These are phyloP conservation scores for Trichoderma atroviride DNA, from an alignment of 2,329 filamentous ascomycete species.

Conservation along the genomic window DNA sequence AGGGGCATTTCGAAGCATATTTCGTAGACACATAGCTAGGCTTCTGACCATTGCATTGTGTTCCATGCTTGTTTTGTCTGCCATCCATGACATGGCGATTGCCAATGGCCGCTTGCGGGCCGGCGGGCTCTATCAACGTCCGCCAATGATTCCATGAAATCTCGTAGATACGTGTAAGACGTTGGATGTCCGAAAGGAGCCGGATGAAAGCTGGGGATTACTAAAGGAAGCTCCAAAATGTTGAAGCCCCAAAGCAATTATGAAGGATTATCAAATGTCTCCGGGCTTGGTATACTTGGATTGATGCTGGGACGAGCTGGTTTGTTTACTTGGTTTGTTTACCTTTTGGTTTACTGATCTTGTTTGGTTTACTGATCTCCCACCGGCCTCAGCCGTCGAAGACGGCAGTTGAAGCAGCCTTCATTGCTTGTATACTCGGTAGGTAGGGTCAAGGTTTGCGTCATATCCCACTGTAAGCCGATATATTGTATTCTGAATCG, in stretches of 20 bases:
- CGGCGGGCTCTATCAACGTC: constrained; percentile 10
- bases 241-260: constrained; percentile 9
- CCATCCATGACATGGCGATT: neutral
- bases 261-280: neutral
- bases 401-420: neutral
- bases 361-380: neutral
- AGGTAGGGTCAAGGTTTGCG: neutral
- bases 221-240: neutral
- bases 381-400: neutral
- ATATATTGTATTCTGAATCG: neutral
- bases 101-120: constrained; percentile 11
- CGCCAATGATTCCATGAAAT: neutral
- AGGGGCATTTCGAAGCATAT: constrained; percentile 2
- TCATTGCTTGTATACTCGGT: neutral
- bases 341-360: constrained; percentile 1
- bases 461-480: neutral
- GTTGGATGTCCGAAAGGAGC: neutral
- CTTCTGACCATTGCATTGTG: neutral
- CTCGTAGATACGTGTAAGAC: neutral
- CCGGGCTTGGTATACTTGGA: neutral
- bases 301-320: neutral
- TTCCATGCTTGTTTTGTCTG: constrained; percentile 6
- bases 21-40: neutral
- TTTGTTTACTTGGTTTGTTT: constrained; percentile 10
- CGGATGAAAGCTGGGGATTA: constrained; percentile 2